phyloP scores from a whole-genome alignment of 345 rosid species.

The Lepidium aucheri region DNA sequence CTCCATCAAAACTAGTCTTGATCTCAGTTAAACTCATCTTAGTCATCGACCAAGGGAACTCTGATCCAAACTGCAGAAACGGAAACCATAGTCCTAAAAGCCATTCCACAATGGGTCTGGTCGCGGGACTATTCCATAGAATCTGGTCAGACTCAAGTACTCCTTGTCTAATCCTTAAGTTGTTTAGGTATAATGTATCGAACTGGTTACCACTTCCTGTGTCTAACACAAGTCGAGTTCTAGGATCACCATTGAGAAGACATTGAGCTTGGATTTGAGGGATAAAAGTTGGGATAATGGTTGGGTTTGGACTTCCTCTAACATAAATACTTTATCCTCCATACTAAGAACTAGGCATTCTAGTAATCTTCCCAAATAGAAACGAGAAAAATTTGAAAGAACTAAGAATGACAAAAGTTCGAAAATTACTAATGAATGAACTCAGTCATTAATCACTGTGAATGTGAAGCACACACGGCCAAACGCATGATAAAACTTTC shows the following conservation, averaged over 20 bases:
- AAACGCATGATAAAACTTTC: no score
- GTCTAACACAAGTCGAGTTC: constrained; percentile 37
- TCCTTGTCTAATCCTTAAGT: constrained; percentile 38
- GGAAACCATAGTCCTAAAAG: constrained; percentile 17
- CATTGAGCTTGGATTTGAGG: constrained; percentile 40
- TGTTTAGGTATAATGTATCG: constrained; percentile 41
- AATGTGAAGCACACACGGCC: no score
- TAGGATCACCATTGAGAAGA: constrained; percentile 34
- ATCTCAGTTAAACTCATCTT: constrained; percentile 38
- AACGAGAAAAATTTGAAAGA: no score
- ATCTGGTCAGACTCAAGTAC: constrained; percentile 49
- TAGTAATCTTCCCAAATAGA: no score
- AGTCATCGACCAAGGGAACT: constrained; percentile 37
- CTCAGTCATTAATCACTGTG: no score
- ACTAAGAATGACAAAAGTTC: no score
- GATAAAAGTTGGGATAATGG: constrained; percentile 37
- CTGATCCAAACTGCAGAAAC: neutral
- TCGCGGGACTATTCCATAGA: constrained; percentile 37
- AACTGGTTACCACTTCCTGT: constrained; percentile 35
- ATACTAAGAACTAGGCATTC: no score
- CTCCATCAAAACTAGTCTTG: constrained; percentile 33
- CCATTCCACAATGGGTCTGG: constrained; percentile 32
- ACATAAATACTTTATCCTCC: no score
- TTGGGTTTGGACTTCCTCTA: constrained; percentile 36
- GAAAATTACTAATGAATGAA: no score